Evolutionary conservation across 495 filamentous ascomycete genomes (phyloP).

Genomic region (Aspergillus homomorphus): DNA sequence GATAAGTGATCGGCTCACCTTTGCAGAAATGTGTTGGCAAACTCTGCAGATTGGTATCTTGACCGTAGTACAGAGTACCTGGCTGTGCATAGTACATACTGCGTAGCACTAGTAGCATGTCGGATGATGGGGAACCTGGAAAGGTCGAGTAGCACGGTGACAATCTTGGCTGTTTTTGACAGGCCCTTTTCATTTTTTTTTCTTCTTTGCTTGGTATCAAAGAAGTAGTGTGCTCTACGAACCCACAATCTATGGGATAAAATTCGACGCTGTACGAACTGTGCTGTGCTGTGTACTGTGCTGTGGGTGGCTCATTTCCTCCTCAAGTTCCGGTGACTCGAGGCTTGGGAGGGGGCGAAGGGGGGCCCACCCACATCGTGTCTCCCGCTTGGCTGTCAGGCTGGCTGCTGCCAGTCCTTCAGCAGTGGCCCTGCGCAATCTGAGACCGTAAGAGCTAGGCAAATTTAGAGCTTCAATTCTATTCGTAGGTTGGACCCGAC

Average conservation of each 20-base stretch:
- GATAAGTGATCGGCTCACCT: slow-evolving; percentile 9
- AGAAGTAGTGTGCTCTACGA: no score
- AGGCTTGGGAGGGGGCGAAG: background rate
- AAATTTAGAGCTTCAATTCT: slow-evolving; percentile 15
- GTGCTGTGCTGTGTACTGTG: background rate
- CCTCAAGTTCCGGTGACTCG: no score
- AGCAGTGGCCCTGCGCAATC: slow-evolving; percentile 16
- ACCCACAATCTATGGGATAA: background rate
- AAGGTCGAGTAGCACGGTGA: background rate
- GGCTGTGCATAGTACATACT: background rate
- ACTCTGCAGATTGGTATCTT: slow-evolving; percentile 24
- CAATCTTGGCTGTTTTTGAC: background rate
- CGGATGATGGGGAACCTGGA: background rate
- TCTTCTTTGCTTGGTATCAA: background rate
- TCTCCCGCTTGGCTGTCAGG: slow-evolving; percentile 21
- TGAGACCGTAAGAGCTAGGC: slow-evolving; percentile 23
- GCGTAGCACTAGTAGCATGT: background rate
- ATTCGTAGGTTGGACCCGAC: slow-evolving; percentile 24
- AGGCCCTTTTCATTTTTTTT: background rate
- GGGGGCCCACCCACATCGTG: slow-evolving; percentile 22
- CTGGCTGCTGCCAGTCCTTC: slow-evolving; percentile 14
- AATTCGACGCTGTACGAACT: background rate
- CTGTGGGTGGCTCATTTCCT: background rate
- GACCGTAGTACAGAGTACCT: slow-evolving; percentile 2
- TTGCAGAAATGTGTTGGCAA: slow-evolving; percentile 23